phyloP scores from a whole-genome alignment of 2,329 filamentous ascomycete species.

The Didymella exigua region DNA sequence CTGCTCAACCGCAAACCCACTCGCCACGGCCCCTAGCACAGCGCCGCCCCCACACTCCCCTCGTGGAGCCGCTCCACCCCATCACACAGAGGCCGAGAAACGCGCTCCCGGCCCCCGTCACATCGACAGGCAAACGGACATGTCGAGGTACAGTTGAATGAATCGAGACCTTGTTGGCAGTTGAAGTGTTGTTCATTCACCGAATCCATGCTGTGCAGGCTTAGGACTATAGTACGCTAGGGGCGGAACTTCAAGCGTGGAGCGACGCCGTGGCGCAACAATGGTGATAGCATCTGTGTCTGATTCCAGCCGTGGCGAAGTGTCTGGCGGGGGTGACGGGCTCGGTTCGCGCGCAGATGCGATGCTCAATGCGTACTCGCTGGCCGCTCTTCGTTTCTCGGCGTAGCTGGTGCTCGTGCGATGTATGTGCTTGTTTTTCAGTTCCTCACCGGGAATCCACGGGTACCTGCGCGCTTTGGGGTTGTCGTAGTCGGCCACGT shows the following conservation, averaged over 20 bases:
- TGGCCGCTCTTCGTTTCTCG: constrained; percentile 43
- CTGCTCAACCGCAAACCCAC: constrained; percentile 32
- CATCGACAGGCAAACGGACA: constrained; percentile 13
- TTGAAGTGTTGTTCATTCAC: not conserved
- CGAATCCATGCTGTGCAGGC: not conserved
- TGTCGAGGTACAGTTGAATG: too few species aligned
- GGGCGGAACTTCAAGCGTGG: constrained; percentile 31
- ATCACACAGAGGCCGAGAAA: constrained; percentile 30
- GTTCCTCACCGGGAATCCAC: constrained; percentile 60
- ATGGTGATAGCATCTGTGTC: constrained; percentile 13
- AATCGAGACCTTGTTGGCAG: not conserved
- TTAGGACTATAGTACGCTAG: constrained; percentile 19
- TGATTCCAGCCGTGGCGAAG: constrained; percentile 17
- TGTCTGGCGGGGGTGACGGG: constrained; percentile 19
- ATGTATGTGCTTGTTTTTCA: constrained; percentile 52
- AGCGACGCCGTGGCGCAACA: constrained; percentile 15
- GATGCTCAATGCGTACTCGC: constrained; percentile 44
- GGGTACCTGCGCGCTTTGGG: constrained; percentile 60
- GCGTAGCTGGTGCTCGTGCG: constrained; percentile 53
- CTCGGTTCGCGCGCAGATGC: constrained; percentile 34
- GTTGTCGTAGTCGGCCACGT: constrained; percentile 57
- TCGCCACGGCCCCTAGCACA: constrained; percentile 26
- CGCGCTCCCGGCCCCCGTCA: constrained; percentile 33
- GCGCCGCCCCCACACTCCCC: constrained; percentile 9
- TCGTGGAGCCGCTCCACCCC: constrained; percentile 22